Conservation (phyloP, 2,329 filamentous ascomycete genomes). For the Phialemoniopsis sp. region DNA sequence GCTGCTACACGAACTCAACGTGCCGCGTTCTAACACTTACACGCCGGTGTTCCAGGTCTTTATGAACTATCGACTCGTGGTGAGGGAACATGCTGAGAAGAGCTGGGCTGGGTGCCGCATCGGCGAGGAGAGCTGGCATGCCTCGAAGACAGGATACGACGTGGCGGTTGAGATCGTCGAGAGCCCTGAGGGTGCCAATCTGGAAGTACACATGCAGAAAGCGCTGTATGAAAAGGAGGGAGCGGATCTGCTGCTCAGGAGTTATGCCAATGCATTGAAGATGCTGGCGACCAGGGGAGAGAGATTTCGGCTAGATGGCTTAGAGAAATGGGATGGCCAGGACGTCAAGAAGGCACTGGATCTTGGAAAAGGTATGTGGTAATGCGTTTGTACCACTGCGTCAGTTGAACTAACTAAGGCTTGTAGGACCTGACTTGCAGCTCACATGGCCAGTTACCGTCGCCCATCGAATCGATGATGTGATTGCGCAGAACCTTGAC, state of each 20-base stretch:
- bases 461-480: conserved; percentile 26
- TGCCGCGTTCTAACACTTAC: conserved; percentile 28
- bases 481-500: conserved; percentile 13
- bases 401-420: conserved; percentile 2
- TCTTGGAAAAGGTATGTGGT: conserved; percentile 2
- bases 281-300: too few species aligned
- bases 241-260: too few species aligned
- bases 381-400: background rate
- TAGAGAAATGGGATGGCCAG: too few species aligned
- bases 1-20: conserved; percentile 36
- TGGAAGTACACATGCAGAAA: too few species aligned
- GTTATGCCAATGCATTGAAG: too few species aligned
- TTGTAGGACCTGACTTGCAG: conserved; percentile 7
- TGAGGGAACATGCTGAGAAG: conserved; percentile 11
- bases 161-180: too few species aligned
- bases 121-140: conserved; percentile 11
- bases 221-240: too few species aligned
- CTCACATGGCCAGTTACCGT: conserved; percentile 26
- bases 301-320: too few species aligned
- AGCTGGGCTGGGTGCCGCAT: conserved; percentile 12
- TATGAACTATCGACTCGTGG: conserved; percentile 22
- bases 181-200: too few species aligned
- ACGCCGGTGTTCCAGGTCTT: conserved; percentile 45
- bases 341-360: too few species aligned
- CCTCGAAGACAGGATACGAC: background rate